phyloP scores from a whole-genome alignment of 148 eudicot genomes.

The Vaccinium corymbosum region DNA sequence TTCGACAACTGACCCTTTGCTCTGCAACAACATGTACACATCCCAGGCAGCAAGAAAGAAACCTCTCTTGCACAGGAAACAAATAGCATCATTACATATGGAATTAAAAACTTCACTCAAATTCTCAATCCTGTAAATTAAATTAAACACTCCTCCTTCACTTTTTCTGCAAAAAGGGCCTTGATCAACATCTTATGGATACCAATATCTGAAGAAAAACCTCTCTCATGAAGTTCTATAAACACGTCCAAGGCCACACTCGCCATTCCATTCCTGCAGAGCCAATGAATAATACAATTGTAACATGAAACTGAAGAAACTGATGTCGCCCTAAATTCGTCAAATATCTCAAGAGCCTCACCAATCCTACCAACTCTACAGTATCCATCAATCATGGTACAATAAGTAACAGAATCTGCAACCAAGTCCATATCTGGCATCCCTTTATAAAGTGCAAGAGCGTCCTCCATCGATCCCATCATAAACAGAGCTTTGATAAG shows the following conservation, averaged over 20 bases:
- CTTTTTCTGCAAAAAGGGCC: conserved; percentile 21
- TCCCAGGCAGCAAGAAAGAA: conserved; percentile 26
- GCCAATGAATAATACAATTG: conserved; percentile 38
- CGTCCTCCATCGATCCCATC: conserved; percentile 51
- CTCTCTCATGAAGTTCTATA: conserved; percentile 34
- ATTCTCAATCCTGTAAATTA: conserved; percentile 26
- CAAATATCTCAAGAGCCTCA: conserved; percentile 52
- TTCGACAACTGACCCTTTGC: conserved; percentile 30
- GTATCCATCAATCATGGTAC: conserved; percentile 49
- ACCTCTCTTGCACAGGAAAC: conserved; percentile 35
- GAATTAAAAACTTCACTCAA: conserved; percentile 21
- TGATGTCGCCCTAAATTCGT: conserved; percentile 33
- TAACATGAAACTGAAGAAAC: conserved; percentile 38
- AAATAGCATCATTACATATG: conserved; percentile 33
- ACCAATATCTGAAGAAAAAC: conserved; percentile 28
- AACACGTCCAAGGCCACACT: conserved; percentile 44
- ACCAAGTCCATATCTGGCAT: conserved; percentile 36
- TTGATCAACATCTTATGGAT: conserved; percentile 27
- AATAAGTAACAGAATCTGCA: conserved; percentile 39
- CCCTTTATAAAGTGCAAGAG: conserved; percentile 29
- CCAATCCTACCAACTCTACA: conserved; percentile 41
- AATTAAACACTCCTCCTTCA: conserved; percentile 28
- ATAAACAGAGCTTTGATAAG: conserved; percentile 44
- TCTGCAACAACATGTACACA: conserved; percentile 27
- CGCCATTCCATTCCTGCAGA: conserved; percentile 39